These are phyloP conservation scores for Hemisphaericaspora nanyangensis DNA, from an alignment of 805 yeast species.

Conservation along the genomic window DNA sequence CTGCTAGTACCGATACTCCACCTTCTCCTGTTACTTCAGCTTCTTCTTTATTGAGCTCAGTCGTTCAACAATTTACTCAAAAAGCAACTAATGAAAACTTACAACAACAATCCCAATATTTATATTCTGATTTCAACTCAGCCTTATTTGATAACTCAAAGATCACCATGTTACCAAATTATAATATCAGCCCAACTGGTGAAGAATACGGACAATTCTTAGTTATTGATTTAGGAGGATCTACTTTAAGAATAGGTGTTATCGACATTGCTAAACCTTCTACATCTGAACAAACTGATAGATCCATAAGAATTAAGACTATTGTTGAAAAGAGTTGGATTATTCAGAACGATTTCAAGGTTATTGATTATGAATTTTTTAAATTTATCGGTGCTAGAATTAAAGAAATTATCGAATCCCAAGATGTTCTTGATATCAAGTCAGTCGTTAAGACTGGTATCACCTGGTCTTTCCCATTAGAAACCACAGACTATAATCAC, in stretches of 20 bases:
- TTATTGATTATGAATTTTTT: slow-evolving; percentile 41
- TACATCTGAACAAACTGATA: slow-evolving; percentile 5
- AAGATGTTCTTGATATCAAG: slow-evolving; percentile 10
- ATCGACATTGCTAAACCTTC: slow-evolving; percentile 24
- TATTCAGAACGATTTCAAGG: slow-evolving; percentile 35
- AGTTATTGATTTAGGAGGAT: slow-evolving; percentile 57
- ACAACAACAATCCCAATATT: slow-evolving; percentile 14
- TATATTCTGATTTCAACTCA: slow-evolving; percentile 25
- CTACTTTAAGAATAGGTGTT: slow-evolving; percentile 45
- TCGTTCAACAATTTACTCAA: slow-evolving; percentile 5
- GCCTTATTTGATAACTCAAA: slow-evolving; percentile 23
- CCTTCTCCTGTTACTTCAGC: not conserved
- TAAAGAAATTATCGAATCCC: slow-evolving; percentile 17
- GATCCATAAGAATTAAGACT: slow-evolving; percentile 22
- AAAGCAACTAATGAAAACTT: slow-evolving; percentile 2
- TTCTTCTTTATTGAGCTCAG: not conserved
- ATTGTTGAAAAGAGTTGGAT: slow-evolving; percentile 35
- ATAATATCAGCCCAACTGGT: slow-evolving; percentile 36
- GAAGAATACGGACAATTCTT: slow-evolving; percentile 34
- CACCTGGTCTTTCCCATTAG: slow-evolving; percentile 57
- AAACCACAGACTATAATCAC: slow-evolving; percentile 35
- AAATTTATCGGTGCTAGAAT: slow-evolving; percentile 36
- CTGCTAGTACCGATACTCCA: not conserved
- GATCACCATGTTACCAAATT: slow-evolving; percentile 39
- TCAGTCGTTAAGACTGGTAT: slow-evolving; percentile 39